Conservation (phyloP, 2,329 filamentous ascomycete genomes). For the Nigrospora sphaerica region DNA sequence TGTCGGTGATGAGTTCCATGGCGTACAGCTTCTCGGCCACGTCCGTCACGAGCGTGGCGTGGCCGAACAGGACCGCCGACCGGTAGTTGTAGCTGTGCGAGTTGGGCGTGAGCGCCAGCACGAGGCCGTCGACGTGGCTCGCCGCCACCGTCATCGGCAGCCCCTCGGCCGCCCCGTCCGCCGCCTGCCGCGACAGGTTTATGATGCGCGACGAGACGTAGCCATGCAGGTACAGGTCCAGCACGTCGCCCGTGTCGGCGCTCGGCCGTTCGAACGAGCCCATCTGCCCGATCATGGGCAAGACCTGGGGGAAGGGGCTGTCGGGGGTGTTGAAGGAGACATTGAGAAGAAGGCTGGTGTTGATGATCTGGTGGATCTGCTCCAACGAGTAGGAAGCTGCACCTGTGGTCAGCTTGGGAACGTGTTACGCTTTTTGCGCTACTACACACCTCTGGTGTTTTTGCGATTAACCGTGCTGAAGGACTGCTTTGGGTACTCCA, state of each 20-base stretch:
- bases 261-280: conserved; percentile 61
- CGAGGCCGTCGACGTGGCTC: conserved; percentile 70
- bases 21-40: conserved; percentile 68
- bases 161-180: conserved; percentile 32
- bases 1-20: conserved; percentile 71
- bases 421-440: no score
- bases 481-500: conserved; percentile 57
- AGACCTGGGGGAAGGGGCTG: conserved; percentile 65
- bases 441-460: conserved; percentile 49
- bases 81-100: conserved; percentile 84
- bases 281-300: conserved; percentile 85
- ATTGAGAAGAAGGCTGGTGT: conserved; percentile 66
- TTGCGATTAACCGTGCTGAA: conserved; percentile 63
- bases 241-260: conserved; percentile 52
- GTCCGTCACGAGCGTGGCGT: conserved; percentile 60
- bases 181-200: conserved; percentile 44
- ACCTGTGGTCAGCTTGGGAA: conserved; percentile 5
- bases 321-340: conserved; percentile 64
- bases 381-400: conserved; percentile 64
- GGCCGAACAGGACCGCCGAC: conserved; percentile 70
- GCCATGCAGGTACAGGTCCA: conserved; percentile 77
- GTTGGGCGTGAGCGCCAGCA: conserved; percentile 73
- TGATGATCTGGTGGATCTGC: conserved; percentile 70
- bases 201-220: conserved; percentile 76
- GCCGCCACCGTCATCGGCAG: conserved; percentile 68